Conservation (phyloP, 306 rosid genomes). For the Begonia fuchsioides region DNA sequence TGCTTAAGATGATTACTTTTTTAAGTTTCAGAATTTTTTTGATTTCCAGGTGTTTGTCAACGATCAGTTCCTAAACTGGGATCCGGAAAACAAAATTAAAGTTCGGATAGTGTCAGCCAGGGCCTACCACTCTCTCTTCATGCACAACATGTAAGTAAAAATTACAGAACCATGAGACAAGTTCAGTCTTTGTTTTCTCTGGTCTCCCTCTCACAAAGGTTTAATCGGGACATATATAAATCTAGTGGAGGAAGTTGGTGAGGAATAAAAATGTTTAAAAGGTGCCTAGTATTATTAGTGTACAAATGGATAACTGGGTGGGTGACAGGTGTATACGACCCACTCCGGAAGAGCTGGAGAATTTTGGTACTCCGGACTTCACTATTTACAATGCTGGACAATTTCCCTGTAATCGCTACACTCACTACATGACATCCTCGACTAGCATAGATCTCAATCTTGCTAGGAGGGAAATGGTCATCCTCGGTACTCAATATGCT, state of each 20-base stretch:
- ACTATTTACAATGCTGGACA: constrained; percentile 89
- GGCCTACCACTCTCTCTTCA: constrained; percentile 84
- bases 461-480: constrained; percentile 80
- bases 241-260: no score
- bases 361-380: constrained; percentile 85
- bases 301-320: constrained; percentile 59
- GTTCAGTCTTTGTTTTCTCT: not conserved
- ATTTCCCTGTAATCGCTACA: constrained; percentile 87
- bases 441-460: constrained; percentile 80
- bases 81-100: constrained; percentile 62
- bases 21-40: no score
- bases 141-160: constrained; percentile 85
- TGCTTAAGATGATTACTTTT: no score
- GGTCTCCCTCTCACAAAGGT: no score
- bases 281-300: constrained; percentile 14
- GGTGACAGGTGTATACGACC: constrained; percentile 91
- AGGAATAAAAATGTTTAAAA: no score
- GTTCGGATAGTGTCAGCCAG: constrained; percentile 76
- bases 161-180: not conserved
- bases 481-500: constrained; percentile 89
- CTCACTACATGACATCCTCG: constrained; percentile 92
- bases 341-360: constrained; percentile 75
- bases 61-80: constrained; percentile 88
- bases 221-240: no score
- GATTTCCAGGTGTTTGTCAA: constrained; percentile 55